These are phyloP conservation scores for Vinca major DNA, from an alignment of 305 asterid genomes.

Conservation along the genomic window DNA sequence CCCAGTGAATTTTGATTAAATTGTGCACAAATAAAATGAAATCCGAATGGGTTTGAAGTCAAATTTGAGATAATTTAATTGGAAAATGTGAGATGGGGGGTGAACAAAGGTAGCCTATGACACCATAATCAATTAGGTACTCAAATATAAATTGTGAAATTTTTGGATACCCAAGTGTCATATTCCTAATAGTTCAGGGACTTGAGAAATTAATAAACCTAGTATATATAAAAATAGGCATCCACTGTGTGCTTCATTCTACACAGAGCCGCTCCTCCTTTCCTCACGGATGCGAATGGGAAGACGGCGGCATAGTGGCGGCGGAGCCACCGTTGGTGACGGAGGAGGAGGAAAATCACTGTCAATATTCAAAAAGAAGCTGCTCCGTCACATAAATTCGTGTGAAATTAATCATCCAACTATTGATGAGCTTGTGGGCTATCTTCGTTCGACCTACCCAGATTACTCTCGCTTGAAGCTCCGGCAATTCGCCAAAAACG, in stretches of 20 bases:
- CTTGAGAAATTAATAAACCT: no score
- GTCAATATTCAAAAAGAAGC: constrained; percentile 24
- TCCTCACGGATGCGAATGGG: constrained; percentile 22
- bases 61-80: no score
- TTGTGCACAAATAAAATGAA: no score
- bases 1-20: no score
- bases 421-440: constrained; percentile 51
- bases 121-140: no score
- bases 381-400: constrained; percentile 35
- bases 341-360: constrained; percentile 17
- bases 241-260: neutral
- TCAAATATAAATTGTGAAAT: no score
- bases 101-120: no score
- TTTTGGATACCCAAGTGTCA: no score
- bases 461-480: constrained; percentile 44
- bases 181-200: no score
- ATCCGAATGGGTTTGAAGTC: no score
- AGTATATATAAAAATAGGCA: no score
- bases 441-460: constrained; percentile 47
- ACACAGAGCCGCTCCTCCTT: neutral
- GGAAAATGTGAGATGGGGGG: no score
- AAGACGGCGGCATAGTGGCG: constrained; percentile 18
- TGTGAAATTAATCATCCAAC: constrained; percentile 24
- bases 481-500: constrained; percentile 40
- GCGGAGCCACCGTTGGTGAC: constrained; percentile 17